Percentiles rank a stretch among this genome's conserved stretches.
Conservation (phyloP, 2,329 filamentous ascomycete genomes). For the Fusarium sp. region DNA sequence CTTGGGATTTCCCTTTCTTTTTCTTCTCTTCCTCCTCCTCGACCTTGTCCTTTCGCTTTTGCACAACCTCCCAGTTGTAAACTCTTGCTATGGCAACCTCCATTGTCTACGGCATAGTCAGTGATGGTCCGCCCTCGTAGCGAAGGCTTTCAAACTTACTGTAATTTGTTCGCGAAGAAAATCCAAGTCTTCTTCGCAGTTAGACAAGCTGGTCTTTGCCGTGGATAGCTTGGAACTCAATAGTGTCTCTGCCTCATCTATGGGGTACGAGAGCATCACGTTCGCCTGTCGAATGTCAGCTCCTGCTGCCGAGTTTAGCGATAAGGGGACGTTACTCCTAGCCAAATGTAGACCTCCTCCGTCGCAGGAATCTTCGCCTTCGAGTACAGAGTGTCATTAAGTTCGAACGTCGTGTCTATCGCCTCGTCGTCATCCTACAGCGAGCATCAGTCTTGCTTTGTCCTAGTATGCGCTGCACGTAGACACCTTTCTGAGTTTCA, state of each 20-base stretch:
- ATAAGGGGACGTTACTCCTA: conserved; percentile 70
- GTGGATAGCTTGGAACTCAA: conserved; percentile 79
- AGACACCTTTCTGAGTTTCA: conserved; percentile 77
- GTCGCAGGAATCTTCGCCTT: conserved; percentile 84
- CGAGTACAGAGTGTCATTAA: conserved; percentile 95
- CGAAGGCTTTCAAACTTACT: conserved; percentile 58
- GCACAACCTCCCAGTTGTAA: conserved; percentile 99
- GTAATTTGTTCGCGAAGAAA: conserved; percentile 97
- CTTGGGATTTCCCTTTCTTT: conserved; percentile 48
- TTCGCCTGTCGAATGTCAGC: conserved; percentile 72
- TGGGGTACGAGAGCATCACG: conserved; percentile 95
- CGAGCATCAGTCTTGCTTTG: conserved; percentile 29
- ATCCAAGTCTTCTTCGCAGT: conserved; percentile 95
- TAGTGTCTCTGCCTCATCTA: conserved; percentile 84
- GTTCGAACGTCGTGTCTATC: conserved; percentile 92
- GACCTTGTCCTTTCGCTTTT: conserved; percentile 89
- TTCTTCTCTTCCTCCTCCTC: conserved; percentile 63
- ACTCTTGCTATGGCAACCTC: conserved; percentile 96
- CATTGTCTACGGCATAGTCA: conserved; percentile 72
- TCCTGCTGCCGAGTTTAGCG: neutral
- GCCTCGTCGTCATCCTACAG: conserved; percentile 66
- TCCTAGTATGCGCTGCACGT: neutral
- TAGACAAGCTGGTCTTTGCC: conserved; percentile 81
- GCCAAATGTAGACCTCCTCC: conserved; percentile 95
- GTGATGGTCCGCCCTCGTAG: neutral